Percentiles rank a stretch among this genome's conserved stretches.
Conservation (phyloP, 116 monocot genomes). For the Cymodocea nodosa region DNA sequence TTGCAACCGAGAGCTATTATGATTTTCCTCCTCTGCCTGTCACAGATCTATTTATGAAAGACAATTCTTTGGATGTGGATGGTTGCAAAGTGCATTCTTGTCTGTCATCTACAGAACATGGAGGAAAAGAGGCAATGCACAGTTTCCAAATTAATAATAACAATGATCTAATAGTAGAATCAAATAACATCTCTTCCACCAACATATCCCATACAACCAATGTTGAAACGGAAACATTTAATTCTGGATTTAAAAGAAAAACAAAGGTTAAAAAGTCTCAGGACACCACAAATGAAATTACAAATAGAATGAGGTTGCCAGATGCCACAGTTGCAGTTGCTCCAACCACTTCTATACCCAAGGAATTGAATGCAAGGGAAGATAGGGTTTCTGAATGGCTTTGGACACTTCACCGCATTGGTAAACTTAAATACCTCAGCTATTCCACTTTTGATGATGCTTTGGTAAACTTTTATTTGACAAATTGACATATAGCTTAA, state of each 20-base stretch:
- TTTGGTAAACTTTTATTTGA: background rate
- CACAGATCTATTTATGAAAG: constrained; percentile 57
- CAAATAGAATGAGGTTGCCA: constrained; percentile 25
- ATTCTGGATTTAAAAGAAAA: constrained; percentile 12
- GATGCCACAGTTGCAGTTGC: constrained; percentile 32
- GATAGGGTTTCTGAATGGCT: constrained; percentile 91
- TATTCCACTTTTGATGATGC: background rate
- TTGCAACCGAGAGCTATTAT: constrained; percentile 41
- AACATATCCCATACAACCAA: constrained; percentile 17
- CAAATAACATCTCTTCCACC: constrained; percentile 17
- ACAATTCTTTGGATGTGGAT: constrained; percentile 11
- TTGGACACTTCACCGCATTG: constrained; percentile 95
- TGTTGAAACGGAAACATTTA: constrained; percentile 19
- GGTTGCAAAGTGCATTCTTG: constrained; percentile 16
- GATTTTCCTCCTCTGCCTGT: constrained; percentile 74
- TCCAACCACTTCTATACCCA: background rate
- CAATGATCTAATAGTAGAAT: constrained; percentile 62
- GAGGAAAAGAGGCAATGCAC: constrained; percentile 35
- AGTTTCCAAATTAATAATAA: constrained; percentile 78
- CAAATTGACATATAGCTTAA: constrained; percentile 3
- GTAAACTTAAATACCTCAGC: constrained; percentile 14
- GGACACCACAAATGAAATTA: constrained; percentile 21
- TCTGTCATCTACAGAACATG: constrained; percentile 19
- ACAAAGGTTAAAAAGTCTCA: constrained; percentile 7
- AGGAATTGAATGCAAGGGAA: constrained; percentile 19